Evolutionary conservation across 2,329 filamentous ascomycete species (phyloP).

Genomic region (Aspergillus luchuensis): DNA sequence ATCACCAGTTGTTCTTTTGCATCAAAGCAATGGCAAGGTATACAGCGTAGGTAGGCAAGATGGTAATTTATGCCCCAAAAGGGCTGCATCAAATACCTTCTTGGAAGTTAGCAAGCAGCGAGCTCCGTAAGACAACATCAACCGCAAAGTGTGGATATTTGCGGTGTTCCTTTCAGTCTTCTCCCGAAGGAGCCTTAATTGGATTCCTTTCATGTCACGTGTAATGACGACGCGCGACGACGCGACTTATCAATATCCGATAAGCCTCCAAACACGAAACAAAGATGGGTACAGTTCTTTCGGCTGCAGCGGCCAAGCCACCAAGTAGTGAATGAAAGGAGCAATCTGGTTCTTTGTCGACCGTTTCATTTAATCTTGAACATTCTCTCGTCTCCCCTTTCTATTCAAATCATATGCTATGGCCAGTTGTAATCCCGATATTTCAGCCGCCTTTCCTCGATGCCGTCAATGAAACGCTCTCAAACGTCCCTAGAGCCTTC

Average conservation of each 20-base stretch:
- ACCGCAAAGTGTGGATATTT: too few relatives aligned
- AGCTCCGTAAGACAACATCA: too few relatives aligned
- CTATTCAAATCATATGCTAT: background rate
- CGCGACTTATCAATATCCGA: constrained; percentile 14
- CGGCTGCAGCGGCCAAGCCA: background rate
- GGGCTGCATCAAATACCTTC: background rate
- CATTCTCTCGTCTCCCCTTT: background rate
- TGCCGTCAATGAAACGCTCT: constrained; percentile 48
- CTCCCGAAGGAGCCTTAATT: background rate
- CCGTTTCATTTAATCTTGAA: background rate
- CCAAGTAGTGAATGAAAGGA: background rate
- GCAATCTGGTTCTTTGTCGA: background rate
- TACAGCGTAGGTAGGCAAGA: background rate
- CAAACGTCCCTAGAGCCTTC: constrained; percentile 35
- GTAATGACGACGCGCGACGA: constrained; percentile 15
- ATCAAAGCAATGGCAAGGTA: background rate
- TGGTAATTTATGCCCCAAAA: background rate
- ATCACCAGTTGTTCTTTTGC: background rate
- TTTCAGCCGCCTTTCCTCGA: constrained; percentile 24
- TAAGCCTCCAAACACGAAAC: constrained; percentile 6
- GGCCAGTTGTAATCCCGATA: background rate
- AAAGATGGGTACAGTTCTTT: background rate
- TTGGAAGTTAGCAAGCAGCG: background rate
- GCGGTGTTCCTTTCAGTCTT: too few relatives aligned
- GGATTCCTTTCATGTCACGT: background rate